Percentiles rank a stretch among this genome's conserved stretches.
phyloP scores from a whole-genome alignment of 768 basidiomycete genomes.

The Erythrobasidium yunnanense region DNA sequence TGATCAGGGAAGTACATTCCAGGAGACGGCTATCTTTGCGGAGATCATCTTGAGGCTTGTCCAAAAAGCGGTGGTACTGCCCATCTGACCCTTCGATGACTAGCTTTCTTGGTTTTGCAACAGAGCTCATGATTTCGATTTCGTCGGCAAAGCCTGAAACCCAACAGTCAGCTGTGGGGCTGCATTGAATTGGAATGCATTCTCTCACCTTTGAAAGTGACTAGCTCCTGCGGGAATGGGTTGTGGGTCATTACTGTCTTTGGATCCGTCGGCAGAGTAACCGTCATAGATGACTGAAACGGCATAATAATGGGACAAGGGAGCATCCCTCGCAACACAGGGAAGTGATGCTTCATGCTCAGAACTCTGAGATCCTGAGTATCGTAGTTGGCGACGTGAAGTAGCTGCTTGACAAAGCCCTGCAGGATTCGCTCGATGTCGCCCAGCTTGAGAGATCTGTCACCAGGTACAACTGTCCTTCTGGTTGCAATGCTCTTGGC shows the following conservation, averaged over 20 bases:
- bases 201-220: constrained; percentile 60
- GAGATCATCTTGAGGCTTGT: constrained; percentile 93
- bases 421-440: neutral
- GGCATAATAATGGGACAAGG: constrained; percentile 69
- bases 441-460: neutral
- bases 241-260: constrained; percentile 50
- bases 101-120: constrained; percentile 84
- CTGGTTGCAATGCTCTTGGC: constrained; percentile 19
- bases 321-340: constrained; percentile 50
- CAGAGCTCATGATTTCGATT: constrained; percentile 78
- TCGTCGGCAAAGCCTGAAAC: constrained; percentile 63
- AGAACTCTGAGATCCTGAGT: constrained; percentile 31
- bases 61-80: constrained; percentile 74
- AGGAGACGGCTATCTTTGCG: constrained; percentile 93
- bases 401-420: constrained; percentile 41
- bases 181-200: neutral
- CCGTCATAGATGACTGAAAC: constrained; percentile 81
- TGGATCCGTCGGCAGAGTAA: constrained; percentile 68
- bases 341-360: constrained; percentile 53
- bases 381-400: constrained; percentile 53
- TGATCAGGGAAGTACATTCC: constrained; percentile 97
- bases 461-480: neutral
- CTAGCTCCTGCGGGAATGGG: constrained; percentile 67
- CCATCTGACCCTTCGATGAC: constrained; percentile 73
- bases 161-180: too few relatives aligned